These are phyloP conservation scores for Telopea speciosissima DNA, from an alignment of 177 flowering plant species.

Conservation along the genomic window DNA sequence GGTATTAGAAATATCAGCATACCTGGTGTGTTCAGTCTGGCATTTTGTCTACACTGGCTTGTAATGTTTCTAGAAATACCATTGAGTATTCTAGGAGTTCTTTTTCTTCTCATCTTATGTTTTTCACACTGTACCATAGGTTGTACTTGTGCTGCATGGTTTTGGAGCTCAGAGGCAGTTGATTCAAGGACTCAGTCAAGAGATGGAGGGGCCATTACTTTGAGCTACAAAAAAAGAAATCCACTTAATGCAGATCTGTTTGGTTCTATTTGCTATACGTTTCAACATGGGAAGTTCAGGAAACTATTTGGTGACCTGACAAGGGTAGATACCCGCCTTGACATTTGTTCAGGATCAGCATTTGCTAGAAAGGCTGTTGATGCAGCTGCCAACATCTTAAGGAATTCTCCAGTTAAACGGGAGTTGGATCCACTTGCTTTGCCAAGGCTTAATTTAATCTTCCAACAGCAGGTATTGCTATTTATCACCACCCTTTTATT, in stretches of 20 bases:
- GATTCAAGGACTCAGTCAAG: slow-evolving; percentile 18
- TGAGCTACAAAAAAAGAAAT: slow-evolving; percentile 25
- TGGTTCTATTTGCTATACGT: slow-evolving; percentile 70
- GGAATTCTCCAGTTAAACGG: slow-evolving; percentile 20
- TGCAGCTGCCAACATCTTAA: slow-evolving; percentile 29
- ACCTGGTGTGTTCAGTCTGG: neutral
- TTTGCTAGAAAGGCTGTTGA: slow-evolving; percentile 33
- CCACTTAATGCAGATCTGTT: slow-evolving; percentile 60
- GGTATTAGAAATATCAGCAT: neutral
- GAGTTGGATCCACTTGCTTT: slow-evolving; percentile 37
- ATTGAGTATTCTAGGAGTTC: neutral
- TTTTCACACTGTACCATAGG: slow-evolving; percentile 32
- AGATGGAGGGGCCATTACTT: slow-evolving; percentile 12
- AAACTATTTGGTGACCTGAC: slow-evolving; percentile 56
- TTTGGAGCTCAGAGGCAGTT: slow-evolving; percentile 20
- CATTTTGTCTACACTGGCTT: neutral
- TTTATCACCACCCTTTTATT: neutral
- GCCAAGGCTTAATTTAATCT: slow-evolving; percentile 66
- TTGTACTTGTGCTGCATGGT: slow-evolving; percentile 58
- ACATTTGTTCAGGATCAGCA: slow-evolving; percentile 63
- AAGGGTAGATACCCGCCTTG: slow-evolving; percentile 78
- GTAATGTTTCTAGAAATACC: neutral
- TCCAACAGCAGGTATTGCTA: slow-evolving; percentile 79
- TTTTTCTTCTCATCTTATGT: slow-evolving; percentile 4
- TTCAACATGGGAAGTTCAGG: slow-evolving; percentile 75